Evolutionary conservation across 345 rosid genomes (phyloP).

Genomic region (Eutrema japonicum): DNA sequence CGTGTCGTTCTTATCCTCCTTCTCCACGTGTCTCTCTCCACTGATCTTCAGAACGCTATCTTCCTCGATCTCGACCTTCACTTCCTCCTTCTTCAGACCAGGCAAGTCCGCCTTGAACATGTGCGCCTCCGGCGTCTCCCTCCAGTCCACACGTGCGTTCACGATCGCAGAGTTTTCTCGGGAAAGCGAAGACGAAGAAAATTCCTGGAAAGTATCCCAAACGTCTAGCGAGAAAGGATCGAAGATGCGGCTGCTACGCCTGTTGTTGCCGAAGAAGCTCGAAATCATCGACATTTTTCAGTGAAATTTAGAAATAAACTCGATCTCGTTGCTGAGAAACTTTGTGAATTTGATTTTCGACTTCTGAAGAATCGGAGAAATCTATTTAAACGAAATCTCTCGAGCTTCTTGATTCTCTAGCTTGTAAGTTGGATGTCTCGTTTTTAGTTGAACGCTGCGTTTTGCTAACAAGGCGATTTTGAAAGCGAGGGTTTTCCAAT

Average conservation of each 20-base stretch:
- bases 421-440: too few species aligned
- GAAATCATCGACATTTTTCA: constrained; percentile 48
- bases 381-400: not conserved
- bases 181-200: not conserved
- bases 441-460: too few species aligned
- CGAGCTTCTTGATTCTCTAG: not conserved
- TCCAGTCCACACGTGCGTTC: constrained; percentile 46
- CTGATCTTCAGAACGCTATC: constrained; percentile 45
- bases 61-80: constrained; percentile 53
- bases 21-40: constrained; percentile 46
- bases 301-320: too few species aligned
- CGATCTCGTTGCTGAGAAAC: too few species aligned
- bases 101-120: constrained; percentile 45
- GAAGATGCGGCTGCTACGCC: constrained; percentile 38
- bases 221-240: constrained; percentile 45
- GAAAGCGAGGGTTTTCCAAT: too few species aligned
- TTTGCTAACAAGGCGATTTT: too few species aligned
- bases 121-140: constrained; percentile 45
- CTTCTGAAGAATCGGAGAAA: not conserved
- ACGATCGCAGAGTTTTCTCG: constrained; percentile 35
- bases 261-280: constrained; percentile 48
- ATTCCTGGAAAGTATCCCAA: constrained; percentile 40
- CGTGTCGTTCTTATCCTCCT: constrained; percentile 46
- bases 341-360: too few species aligned
- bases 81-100: constrained; percentile 48